phyloP scores from a whole-genome alignment of 306 rosid species.

The Trifolium pratense region DNA sequence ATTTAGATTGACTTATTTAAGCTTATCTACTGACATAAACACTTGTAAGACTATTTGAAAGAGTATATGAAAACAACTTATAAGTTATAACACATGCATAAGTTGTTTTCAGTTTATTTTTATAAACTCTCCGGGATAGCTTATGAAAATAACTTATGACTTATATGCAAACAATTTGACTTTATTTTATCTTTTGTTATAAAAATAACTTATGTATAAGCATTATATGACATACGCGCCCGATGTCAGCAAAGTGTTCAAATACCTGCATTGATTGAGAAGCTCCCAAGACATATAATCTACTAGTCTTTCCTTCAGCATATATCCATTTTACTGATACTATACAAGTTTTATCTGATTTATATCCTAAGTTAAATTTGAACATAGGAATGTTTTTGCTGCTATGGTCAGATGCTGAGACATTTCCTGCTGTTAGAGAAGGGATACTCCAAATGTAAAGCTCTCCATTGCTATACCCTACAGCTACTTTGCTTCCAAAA shows the following conservation, averaged over 20 bases:
- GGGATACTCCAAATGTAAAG: conserved; percentile 80
- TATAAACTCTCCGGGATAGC: too few relatives aligned
- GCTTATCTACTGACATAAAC: neutral
- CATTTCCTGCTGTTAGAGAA: conserved; percentile 45
- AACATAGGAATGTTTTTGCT: conserved; percentile 58
- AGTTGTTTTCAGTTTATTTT: too few relatives aligned
- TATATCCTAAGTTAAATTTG: conserved; percentile 86
- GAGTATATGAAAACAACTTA: neutral
- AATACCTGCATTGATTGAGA: conserved; percentile 72
- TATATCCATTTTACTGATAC: conserved; percentile 72
- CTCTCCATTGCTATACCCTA: conserved; percentile 91
- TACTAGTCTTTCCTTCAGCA: conserved; percentile 79
- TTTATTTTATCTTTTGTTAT: too few relatives aligned
- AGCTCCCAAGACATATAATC: conserved; percentile 74
- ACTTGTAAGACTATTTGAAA: neutral
- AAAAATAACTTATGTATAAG: too few relatives aligned
- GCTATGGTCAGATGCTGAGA: conserved; percentile 44
- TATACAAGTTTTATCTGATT: conserved; percentile 71
- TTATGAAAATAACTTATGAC: too few relatives aligned
- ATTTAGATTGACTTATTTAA: neutral
- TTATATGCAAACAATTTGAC: too few relatives aligned
- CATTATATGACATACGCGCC: neutral
- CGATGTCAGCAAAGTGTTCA: conserved; percentile 15
- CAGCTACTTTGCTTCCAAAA: conserved; percentile 75
- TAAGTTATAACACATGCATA: too few relatives aligned